phyloP scores from a whole-genome alignment of 148 eudicot species.

The Nyssa sinensis region DNA sequence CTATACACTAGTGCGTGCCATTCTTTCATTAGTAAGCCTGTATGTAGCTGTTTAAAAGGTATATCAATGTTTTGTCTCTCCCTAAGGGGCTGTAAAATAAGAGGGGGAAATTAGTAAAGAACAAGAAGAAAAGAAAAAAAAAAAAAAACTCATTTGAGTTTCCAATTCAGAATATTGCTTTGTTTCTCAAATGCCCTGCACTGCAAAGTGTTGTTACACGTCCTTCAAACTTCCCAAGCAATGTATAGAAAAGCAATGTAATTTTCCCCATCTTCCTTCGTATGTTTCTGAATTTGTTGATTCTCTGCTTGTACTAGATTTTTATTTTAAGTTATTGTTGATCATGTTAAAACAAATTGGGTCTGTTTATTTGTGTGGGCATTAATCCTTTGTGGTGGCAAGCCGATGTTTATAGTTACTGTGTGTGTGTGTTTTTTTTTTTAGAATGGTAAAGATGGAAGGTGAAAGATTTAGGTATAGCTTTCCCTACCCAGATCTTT shows the following conservation, averaged over 20 bases:
- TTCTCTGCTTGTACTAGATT: background rate
- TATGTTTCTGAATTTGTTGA: background rate
- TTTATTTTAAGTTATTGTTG: background rate
- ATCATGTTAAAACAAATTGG: too few species aligned
- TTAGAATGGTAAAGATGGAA: too few species aligned
- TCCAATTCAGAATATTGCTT: background rate
- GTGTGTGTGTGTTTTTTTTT: too few species aligned
- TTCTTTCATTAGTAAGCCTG: conserved; percentile 42
- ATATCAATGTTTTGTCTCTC: conserved; percentile 15
- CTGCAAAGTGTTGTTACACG: background rate
- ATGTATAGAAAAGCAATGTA: conserved; percentile 17
- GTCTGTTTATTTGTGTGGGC: too few species aligned
- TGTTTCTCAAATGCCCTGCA: conserved; percentile 2
- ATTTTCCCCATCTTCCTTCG: background rate
- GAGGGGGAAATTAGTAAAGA: conserved; percentile 11
- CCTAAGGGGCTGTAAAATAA: conserved; percentile 39
- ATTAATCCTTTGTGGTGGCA: too few species aligned
- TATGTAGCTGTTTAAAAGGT: conserved; percentile 29
- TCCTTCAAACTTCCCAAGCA: background rate
- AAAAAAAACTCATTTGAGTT: background rate
- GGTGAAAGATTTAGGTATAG: too few species aligned
- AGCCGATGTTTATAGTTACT: too few species aligned
- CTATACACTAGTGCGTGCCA: conserved; percentile 30
- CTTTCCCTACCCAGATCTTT: too few species aligned
- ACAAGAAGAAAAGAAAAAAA: background rate